These are phyloP conservation scores for Penicilliopsis zonata DNA, from an alignment of 495 filamentous ascomycete genomes.

Conservation along the genomic window DNA sequence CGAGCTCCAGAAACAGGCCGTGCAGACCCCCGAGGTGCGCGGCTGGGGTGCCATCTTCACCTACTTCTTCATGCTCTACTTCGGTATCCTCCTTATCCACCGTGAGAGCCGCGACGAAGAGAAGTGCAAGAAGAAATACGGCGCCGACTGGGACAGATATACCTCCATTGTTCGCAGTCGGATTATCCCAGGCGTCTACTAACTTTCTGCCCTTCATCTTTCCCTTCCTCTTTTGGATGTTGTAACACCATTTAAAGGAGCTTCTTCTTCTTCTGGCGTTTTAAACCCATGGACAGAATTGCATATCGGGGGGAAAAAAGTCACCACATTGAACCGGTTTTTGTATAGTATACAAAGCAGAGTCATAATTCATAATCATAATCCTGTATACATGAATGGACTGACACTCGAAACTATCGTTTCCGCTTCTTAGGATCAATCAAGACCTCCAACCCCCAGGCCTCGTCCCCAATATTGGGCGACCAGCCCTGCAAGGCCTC, in stretches of 20 bases:
- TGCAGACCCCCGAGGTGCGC: slow-evolving; percentile 53
- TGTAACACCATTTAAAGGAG: no score
- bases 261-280: no score
- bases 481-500: slow-evolving; percentile 24
- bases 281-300: no score
- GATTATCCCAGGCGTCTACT: slow-evolving; percentile 91
- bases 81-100: slow-evolving; percentile 79
- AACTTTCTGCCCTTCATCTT: no score
- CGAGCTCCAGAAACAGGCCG: slow-evolving; percentile 43
- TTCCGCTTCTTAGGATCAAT: slow-evolving; percentile 25
- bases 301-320: no score
- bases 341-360: no score
- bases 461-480: slow-evolving; percentile 27
- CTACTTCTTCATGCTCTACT: slow-evolving; percentile 94
- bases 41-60: slow-evolving; percentile 82
- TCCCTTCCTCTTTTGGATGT: no score
- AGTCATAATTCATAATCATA: no score
- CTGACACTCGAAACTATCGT: slow-evolving; percentile 15
- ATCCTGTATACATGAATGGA: neutral
- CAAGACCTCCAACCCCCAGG: slow-evolving; percentile 26
- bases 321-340: no score
- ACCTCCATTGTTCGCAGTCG: slow-evolving; percentile 69
- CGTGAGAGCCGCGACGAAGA: slow-evolving; percentile 86
- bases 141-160: slow-evolving; percentile 87
- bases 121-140: slow-evolving; percentile 88